Conservation (phyloP, 192 early-diverging fungal species). For the Diversispora eburnea region DNA sequence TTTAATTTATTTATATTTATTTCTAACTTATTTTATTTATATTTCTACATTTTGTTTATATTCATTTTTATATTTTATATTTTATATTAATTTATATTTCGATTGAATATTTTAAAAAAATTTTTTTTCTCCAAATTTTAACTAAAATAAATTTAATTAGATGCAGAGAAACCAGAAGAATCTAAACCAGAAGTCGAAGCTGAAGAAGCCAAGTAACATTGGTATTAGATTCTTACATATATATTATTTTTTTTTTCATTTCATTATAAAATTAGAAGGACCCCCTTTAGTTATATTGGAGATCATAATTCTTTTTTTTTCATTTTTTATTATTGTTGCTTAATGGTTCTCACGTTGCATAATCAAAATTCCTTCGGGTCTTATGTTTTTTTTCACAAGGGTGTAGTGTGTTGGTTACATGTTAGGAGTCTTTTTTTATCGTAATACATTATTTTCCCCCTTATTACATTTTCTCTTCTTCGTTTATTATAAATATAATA, state of each 20-base stretch:
- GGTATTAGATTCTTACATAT: background rate
- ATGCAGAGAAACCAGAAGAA: conserved; percentile 20
- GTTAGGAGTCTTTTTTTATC: conserved; percentile 16
- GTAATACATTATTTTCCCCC: background rate
- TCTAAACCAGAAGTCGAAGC: conserved; percentile 24
- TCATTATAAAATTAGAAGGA: conserved; percentile 4
- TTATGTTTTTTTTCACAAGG: conserved; percentile 8
- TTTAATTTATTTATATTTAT: background rate
- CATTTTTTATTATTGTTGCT: conserved; percentile 1
- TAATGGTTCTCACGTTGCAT: background rate
- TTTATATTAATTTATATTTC: background rate
- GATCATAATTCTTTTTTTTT: conserved; percentile 12
- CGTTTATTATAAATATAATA: conserved; percentile 22
- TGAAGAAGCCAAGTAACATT: conserved; percentile 27
- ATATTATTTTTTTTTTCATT: conserved; percentile 14
- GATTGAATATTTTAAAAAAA: background rate
- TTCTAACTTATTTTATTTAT: background rate
- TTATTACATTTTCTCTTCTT: conserved; percentile 1
- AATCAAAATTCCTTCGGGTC: conserved; percentile 10
- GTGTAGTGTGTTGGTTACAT: conserved; percentile 20
- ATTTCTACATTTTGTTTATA: background rate
- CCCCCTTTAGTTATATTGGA: conserved; percentile 1
- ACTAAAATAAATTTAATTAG: conserved; percentile 7
- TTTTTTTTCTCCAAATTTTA: background rate
- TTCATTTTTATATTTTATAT: background rate